Base-by-base conservation (phyloP, 352 stramenopile species). In the Achlya hypogyna region DNA sequence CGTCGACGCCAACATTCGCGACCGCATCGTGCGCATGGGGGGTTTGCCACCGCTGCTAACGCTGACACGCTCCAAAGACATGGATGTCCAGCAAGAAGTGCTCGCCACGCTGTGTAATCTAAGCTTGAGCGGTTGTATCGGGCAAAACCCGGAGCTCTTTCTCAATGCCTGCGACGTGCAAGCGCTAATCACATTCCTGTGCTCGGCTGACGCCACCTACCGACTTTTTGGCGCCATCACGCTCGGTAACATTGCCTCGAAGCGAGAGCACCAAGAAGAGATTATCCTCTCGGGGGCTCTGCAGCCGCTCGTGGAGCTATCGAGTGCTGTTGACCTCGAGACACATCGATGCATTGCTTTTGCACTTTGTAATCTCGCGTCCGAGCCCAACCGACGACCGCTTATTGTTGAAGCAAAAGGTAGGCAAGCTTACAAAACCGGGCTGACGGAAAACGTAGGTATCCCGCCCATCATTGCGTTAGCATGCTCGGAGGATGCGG, bases 61-160 rank as follows among this genome's bases (percentile, higher is more conserved):
- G 14, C 79, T 98, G 23, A 94, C 95, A 6, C 86, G 94, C 63
- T 95, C 88, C 1, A 82, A 96, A 47, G 89, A 98, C 72, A 93
- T 97, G 71, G 91, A 98, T 53, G 78, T 98, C 0, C 96, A 98
- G 71, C 84, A 97, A 63, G 95, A 99, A 77, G 91, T 98, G n/a
- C 79, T 98, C 8, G 88, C 91, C 35, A 97, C 89, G 40, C 68
- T 99, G n/a, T 98, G 95, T 71, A 99, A 99, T 60, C 76, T 99
- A 32, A 98, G 91, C 8, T 78, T 98, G 9, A 96, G 86, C 67
- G 95, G 96, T n/a, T 98, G 81, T 69, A 93, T 98, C 35, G 92
- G 92, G 43, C 84, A 91, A 18, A 84, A 96, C 35, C 86, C 94
- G 0, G 82, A 92, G 2, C 77, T 85, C 4, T 93, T 99, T 58